Evolutionary conservation across 257 asterid species (phyloP).

Genomic region (Osmanthus fragrans): DNA sequence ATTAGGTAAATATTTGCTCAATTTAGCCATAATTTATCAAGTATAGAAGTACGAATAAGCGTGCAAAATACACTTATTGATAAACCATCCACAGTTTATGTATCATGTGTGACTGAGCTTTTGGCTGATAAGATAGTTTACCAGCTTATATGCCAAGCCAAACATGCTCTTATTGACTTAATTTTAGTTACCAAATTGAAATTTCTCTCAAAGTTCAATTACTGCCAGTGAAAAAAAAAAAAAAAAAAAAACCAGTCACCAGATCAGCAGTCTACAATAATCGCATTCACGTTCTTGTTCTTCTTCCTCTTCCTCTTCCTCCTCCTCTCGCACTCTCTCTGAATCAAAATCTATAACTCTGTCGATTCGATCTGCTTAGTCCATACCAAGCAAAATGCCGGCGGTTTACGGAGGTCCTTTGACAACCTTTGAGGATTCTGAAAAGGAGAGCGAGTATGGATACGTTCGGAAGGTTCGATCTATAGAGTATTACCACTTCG

Average conservation of each 20-base stretch:
- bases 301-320: not conserved
- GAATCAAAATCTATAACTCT: conserved; percentile 7
- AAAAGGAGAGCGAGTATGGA: conserved; percentile 99
- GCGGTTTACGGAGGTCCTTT: conserved; percentile 68
- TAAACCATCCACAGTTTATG: too few relatives aligned
- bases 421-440: conserved; percentile 97
- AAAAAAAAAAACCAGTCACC: not conserved
- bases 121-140: too few relatives aligned
- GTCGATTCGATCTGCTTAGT: conserved; percentile 23
- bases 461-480: conserved; percentile 86
- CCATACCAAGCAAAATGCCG: conserved; percentile 49
- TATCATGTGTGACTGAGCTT: too few relatives aligned
- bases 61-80: too few relatives aligned
- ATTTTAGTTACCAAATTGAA: not conserved
- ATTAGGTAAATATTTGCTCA: too few relatives aligned
- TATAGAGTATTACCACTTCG: not conserved
- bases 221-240: not conserved
- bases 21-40: too few relatives aligned
- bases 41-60: too few relatives aligned
- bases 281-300: not conserved
- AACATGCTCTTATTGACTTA: not conserved
- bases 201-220: not conserved
- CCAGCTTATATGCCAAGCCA: too few relatives aligned
- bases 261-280: not conserved
- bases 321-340: conserved; percentile 12